Conservation (phyloP, 1,139 yeast species). For the Geotrichum aggregatum region DNA sequence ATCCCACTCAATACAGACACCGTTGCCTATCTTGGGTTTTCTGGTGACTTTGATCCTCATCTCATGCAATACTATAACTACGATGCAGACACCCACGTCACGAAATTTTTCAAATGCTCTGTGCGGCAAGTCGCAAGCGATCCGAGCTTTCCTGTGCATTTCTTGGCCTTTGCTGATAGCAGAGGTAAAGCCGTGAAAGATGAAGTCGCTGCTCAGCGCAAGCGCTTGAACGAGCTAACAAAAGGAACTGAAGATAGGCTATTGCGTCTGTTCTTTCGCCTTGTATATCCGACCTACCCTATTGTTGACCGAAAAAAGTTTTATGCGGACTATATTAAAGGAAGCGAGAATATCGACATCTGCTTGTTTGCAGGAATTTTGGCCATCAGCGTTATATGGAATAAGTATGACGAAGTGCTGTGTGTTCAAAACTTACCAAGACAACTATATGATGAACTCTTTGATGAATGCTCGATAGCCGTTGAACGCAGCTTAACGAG, state of each 20-base stretch:
- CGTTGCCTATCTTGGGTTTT: constrained; percentile 31
- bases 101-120: constrained; percentile 36
- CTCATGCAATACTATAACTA: constrained; percentile 33
- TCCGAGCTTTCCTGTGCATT: constrained; percentile 33
- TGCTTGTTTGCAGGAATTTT: constrained; percentile 38
- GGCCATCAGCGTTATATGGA: constrained; percentile 39
- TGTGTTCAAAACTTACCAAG: constrained; percentile 38
- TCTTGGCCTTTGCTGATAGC: constrained; percentile 30
- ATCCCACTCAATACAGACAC: constrained; percentile 18
- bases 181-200: constrained; percentile 23
- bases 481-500: constrained; percentile 37
- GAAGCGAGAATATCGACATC: constrained; percentile 33
- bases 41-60: constrained; percentile 40
- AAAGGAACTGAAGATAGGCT: constrained; percentile 34
- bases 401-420: constrained; percentile 39
- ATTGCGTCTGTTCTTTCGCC: constrained; percentile 36
- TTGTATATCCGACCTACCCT: constrained; percentile 40
- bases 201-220: constrained; percentile 27
- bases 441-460: constrained; percentile 33
- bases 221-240: constrained; percentile 28
- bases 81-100: constrained; percentile 27
- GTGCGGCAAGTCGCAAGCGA: constrained; percentile 32
- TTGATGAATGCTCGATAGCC: constrained; percentile 34
- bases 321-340: constrained; percentile 34
- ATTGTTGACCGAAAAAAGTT: constrained; percentile 38